phyloP scores from a whole-genome alignment of 371 early-diverging fungal genomes.

The Mucor velutinosus region DNA sequence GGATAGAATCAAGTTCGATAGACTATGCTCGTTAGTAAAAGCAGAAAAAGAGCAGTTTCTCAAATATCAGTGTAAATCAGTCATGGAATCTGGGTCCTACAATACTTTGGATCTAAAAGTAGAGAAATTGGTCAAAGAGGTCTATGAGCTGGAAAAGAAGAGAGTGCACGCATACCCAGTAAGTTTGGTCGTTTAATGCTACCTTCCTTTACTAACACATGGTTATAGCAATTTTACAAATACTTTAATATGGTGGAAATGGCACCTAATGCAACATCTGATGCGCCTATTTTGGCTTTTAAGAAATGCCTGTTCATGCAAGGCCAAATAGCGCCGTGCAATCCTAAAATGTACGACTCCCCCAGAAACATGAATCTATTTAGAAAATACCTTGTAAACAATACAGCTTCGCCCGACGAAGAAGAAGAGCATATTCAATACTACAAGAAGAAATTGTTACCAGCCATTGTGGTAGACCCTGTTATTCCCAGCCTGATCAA shows the following conservation, averaged over 20 bases:
- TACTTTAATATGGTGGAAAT: constrained; percentile 3
- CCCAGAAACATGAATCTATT: constrained; percentile 8
- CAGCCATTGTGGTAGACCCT: background rate
- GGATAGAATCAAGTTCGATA: background rate
- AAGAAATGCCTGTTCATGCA: background rate
- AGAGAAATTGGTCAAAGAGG: background rate
- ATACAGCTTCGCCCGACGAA: background rate
- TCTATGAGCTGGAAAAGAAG: constrained; percentile 1
- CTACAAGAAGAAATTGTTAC: constrained; percentile 11
- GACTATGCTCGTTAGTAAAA: background rate
- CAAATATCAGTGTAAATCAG: background rate
- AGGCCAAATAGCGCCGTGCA: constrained; percentile 12
- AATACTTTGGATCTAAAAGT: constrained; percentile 4
- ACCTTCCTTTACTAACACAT: background rate
- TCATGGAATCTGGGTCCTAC: constrained; percentile 7
- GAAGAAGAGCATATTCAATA: background rate
- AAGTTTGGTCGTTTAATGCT: background rate
- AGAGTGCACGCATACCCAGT: constrained; percentile 9
- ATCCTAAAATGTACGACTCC: background rate
- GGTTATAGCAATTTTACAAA: constrained; percentile 9
- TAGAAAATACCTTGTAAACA: constrained; percentile 6
- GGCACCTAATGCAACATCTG: background rate
- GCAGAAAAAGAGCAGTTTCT: constrained; percentile 16
- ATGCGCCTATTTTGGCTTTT: constrained; percentile 4
- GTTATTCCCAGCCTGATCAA: background rate